A percentile compares a stretch with the other conserved stretches of the same genome.
phyloP scores from a whole-genome alignment of 208 protist genomes.

The Trypanosomatidae sp. region DNA sequence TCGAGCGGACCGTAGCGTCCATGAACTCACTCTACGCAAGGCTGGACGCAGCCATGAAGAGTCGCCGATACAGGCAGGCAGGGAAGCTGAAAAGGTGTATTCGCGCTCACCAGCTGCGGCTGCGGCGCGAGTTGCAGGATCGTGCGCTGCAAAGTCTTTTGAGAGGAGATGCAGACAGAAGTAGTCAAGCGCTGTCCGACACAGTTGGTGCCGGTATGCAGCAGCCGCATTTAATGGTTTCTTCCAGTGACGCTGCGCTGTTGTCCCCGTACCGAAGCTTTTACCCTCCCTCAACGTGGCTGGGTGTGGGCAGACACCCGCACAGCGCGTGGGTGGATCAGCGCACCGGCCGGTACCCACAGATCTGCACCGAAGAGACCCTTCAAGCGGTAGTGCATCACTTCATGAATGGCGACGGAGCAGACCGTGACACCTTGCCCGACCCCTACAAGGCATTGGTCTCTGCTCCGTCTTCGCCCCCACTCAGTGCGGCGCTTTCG shows the following conservation, averaged over 20 bases:
- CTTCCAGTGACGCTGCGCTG: neutral
- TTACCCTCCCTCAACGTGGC: conserved; percentile 37
- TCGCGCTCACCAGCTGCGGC: conserved; percentile 12
- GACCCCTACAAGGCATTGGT: neutral
- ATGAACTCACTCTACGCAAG: conserved; percentile 22
- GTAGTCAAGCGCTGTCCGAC: neutral
- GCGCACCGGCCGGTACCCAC: conserved; percentile 50
- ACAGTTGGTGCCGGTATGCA: neutral
- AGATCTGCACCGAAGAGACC: neutral
- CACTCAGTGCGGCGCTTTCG: neutral
- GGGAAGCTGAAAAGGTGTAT: conserved; percentile 11
- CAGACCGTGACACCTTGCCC: neutral
- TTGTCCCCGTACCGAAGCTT: conserved; percentile 32
- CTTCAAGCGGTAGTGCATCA: conserved; percentile 10
- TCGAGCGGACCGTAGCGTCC: conserved; percentile 10
- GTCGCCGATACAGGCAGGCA: conserved; percentile 2
- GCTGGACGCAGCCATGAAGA: conserved; percentile 34
- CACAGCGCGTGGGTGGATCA: conserved; percentile 34
- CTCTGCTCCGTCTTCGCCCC: neutral
- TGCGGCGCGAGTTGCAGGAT: conserved; percentile 9
- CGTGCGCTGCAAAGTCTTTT: neutral
- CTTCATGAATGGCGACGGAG: conserved; percentile 3
- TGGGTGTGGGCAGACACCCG: conserved; percentile 44
- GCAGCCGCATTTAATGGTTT: neutral
- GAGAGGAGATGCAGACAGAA: neutral